Evolutionary conservation across 2,329 filamentous ascomycete genomes (phyloP), one percentile per base, ranked within the genome.

Genomic region (Reticulascus tulasneorum): DNA sequence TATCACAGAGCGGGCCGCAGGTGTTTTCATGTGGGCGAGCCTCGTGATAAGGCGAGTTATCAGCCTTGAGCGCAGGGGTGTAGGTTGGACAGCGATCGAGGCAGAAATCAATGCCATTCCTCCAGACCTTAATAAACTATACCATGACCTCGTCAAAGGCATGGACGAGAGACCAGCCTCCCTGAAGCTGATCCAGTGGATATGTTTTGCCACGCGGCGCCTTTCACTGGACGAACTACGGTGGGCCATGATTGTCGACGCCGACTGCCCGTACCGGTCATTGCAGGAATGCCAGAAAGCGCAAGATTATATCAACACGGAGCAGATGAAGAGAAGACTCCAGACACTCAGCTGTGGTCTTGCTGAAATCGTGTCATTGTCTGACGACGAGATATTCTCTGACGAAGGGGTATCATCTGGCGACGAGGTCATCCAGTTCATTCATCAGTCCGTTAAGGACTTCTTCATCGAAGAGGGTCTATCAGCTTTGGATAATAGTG

Each of bases 21-120:
- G 62, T 3, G 39, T 64, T 6, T 65, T 65, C 31, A 42, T 62
- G 16, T 66, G 62, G 63, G 58, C 56, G 1, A 33, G 21, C n/a
- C 47, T 66, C 10, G 55, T 60, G 1, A 42, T 53, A 6, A 24
- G 47, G 0, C 27, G 23, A 10, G 46, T 48, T 9, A 15, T 52
- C 1, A 4, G 37, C 1, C 44, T 55, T 8, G 25, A 49, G 1
- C 17, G 16, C 1, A 17, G 45, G 4, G 49, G 50, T 2, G 18
- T 18, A 4, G 13, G 17, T 2, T 6, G 31, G 9, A 10, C 25
- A 1, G 32, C 12, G n/a, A 60, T 62, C 4, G 25, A 51, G 41
- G n/a, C 3, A 1, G 38, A 25, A 12, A 40, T 60, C 22, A 3
- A 34, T 7, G 12, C 28, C 6, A 39, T 50, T 0, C 58, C 56